These are phyloP conservation scores for Hippophae tibetana DNA, from an alignment of 306 rosid species.

Conservation along the genomic window DNA sequence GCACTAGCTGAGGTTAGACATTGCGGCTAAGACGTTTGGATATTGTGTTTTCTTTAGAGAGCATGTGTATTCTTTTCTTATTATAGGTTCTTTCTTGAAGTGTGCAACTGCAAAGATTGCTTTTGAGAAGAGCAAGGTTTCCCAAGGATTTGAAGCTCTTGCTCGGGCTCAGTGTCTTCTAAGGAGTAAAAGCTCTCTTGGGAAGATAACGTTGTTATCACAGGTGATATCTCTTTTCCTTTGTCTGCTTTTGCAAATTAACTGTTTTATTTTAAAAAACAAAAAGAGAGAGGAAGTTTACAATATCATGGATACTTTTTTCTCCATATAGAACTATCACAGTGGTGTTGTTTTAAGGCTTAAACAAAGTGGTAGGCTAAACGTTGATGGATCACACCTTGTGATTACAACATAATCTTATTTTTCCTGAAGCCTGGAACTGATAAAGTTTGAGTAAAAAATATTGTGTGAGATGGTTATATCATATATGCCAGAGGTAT, in stretches of 20 bases:
- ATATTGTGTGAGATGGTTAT: background rate
- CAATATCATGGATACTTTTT: too few relatives aligned
- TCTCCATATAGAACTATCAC: too few relatives aligned
- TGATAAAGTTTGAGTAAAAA: background rate
- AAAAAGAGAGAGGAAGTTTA: too few relatives aligned
- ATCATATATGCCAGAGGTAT: background rate
- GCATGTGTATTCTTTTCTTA: constrained; percentile 56
- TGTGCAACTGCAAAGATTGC: constrained; percentile 86
- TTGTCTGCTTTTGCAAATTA: background rate
- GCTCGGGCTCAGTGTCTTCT: constrained; percentile 92
- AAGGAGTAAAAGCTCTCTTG: constrained; percentile 69
- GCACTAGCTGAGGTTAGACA: constrained; percentile 87
- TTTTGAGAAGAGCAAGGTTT: constrained; percentile 84
- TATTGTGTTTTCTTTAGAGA: constrained; percentile 24
- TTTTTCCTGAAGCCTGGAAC: background rate
- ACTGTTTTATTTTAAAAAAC: too few relatives aligned
- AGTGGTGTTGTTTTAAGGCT: too few relatives aligned
- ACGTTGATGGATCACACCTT: background rate
- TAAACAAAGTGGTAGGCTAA: background rate
- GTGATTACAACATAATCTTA: background rate
- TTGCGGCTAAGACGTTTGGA: constrained; percentile 30
- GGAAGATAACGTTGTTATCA: constrained; percentile 61
- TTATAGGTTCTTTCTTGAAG: constrained; percentile 80
- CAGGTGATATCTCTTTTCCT: constrained; percentile 38
- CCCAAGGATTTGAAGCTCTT: constrained; percentile 97